These are phyloP conservation scores for Globisporangium rhizosaccharum DNA, from an alignment of 352 stramenopile genomes.

Conservation along the genomic window DNA sequence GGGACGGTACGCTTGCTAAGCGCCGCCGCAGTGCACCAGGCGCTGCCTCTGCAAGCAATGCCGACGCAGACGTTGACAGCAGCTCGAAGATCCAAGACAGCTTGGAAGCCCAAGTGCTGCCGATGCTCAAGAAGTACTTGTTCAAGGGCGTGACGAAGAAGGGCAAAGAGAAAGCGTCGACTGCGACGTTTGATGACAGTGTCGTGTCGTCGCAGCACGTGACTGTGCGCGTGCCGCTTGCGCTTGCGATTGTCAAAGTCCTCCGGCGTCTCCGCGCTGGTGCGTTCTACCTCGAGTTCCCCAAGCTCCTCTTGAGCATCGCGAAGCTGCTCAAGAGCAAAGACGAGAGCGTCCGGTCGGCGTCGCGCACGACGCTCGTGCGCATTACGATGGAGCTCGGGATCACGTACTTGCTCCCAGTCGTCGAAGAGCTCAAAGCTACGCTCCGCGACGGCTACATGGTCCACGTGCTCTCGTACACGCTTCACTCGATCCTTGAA, in stretches of 20 bases:
- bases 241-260: constrained; percentile 96
- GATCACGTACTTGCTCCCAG: constrained; percentile 74
- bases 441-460: constrained; percentile 82
- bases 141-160: constrained; percentile 78
- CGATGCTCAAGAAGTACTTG: constrained; percentile 81
- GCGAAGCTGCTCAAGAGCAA: constrained; percentile 87
- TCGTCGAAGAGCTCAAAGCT: constrained; percentile 81
- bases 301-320: constrained; percentile 91
- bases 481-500: constrained; percentile 78
- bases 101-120: constrained; percentile 75
- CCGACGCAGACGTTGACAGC: constrained; percentile 9
- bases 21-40: constrained; percentile 4
- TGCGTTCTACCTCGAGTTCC: constrained; percentile 92
- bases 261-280: constrained; percentile 88
- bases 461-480: constrained; percentile 84
- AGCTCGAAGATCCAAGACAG: constrained; percentile 72
- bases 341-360: constrained; percentile 90
- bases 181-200: constrained; percentile 42
- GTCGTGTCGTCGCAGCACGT: constrained; percentile 42
- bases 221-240: constrained; percentile 89
- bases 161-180: constrained; percentile 18
- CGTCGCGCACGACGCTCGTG: constrained; percentile 91
- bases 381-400: constrained; percentile 92
- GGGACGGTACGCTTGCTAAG: constrained; percentile 18
- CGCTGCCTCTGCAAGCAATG: constrained; percentile 1